A percentile compares a stretch with the other conserved stretches of the same genome.
These are phyloP conservation scores for Xanthoconium stramineum DNA, from an alignment of 768 basidiomycete species.

Conservation along the genomic window DNA sequence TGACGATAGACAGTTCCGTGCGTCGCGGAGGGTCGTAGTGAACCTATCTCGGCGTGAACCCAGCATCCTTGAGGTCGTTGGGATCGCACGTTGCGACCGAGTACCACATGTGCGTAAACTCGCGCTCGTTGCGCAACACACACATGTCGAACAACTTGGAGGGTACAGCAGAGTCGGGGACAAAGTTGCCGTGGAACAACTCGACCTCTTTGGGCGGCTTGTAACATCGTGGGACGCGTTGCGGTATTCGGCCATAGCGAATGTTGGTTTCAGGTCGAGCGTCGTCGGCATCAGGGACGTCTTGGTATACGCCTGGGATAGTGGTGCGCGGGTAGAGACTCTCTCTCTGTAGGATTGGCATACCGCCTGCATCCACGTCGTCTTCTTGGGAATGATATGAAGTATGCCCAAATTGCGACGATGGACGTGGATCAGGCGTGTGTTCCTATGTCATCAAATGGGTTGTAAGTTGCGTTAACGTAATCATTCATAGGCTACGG, in stretches of 20 bases:
- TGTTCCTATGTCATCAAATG: constrained; percentile 18
- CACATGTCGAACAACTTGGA: constrained; percentile 88
- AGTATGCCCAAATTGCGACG: constrained; percentile 21
- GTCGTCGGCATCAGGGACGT: constrained; percentile 31
- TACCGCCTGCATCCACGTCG: constrained; percentile 56
- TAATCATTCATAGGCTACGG: constrained; percentile 16
- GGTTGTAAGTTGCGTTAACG: constrained; percentile 18
- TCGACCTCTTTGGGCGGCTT: constrained; percentile 94
- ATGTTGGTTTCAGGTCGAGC: constrained; percentile 52
- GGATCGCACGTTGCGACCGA: constrained; percentile 95
- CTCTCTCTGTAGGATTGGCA: constrained; percentile 60
- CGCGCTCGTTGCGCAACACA: constrained; percentile 70
- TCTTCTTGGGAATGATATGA: constrained; percentile 43
- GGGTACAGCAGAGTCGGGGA: constrained; percentile 87
- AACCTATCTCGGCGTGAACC: constrained; percentile 87
- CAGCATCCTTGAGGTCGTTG: constrained; percentile 77
- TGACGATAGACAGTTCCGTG: constrained; percentile 94
- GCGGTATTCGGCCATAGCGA: constrained; percentile 87
- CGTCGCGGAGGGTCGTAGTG: constrained; percentile 87
- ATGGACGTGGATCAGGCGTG: constrained; percentile 23
- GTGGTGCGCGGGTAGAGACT: constrained; percentile 31
- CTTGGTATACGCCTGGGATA: constrained; percentile 43
- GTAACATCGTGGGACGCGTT: constrained; percentile 82
- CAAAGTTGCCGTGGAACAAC: constrained; percentile 92
- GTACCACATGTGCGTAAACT: constrained; percentile 96